A percentile compares a stretch with the other conserved stretches of the same genome.
Evolutionary conservation across 257 asterid species (phyloP).

Genomic region (Capsicum baccatum): DNA sequence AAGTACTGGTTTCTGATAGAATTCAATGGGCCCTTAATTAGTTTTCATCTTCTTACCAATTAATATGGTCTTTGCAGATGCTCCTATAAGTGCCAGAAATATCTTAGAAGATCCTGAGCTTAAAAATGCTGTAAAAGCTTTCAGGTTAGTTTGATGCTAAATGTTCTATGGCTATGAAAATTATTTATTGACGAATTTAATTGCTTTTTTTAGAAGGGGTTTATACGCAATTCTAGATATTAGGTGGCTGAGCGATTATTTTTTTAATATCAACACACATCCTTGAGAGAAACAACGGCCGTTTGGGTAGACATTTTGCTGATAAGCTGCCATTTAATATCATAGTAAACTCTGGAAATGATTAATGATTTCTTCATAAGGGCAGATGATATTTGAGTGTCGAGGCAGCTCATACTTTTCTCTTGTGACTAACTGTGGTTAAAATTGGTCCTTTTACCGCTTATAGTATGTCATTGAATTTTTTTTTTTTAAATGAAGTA

Average conservation of each 20-base stretch:
- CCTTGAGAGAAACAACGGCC: constrained; percentile 12
- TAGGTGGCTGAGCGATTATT: neutral
- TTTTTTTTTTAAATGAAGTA: neutral
- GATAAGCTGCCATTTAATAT: constrained; percentile 14
- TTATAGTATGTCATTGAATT: neutral
- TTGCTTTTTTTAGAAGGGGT: constrained; percentile 4
- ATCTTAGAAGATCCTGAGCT: constrained; percentile 85
- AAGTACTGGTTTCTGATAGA: neutral
- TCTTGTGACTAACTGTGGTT: neutral
- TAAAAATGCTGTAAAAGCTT: constrained; percentile 80
- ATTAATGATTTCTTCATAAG: neutral
- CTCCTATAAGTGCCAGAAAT: constrained; percentile 80
- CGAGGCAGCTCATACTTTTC: neutral
- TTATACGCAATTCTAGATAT: constrained; percentile 19
- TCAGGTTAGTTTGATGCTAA: constrained; percentile 54
- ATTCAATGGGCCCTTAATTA: constrained; percentile 4
- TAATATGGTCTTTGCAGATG: constrained; percentile 54
- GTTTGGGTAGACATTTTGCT: neutral
- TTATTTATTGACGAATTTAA: neutral
- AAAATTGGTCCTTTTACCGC: neutral
- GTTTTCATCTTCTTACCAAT: constrained; percentile 31
- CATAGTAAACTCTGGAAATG: neutral
- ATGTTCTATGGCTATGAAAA: neutral
- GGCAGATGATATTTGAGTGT: constrained; percentile 10
- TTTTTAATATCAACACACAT: neutral